A percentile compares a stretch with the other conserved stretches of the same genome.
Evolutionary conservation across 192 early-diverging fungal species (phyloP).

Genomic region (Coemansia sp.): DNA sequence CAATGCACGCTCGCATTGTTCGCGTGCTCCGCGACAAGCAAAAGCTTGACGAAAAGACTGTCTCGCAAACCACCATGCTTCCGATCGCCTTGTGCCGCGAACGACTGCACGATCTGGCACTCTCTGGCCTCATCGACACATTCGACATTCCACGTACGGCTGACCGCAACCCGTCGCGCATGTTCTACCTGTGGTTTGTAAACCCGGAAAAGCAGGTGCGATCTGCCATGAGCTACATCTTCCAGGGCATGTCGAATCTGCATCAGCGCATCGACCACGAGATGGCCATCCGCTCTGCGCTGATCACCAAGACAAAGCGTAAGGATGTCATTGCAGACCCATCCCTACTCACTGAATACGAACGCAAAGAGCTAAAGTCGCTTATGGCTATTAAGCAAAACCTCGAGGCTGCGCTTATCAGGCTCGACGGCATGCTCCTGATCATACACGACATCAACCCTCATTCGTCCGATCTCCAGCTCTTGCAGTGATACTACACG

Average conservation of each 20-base stretch:
- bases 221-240: conserved; percentile 52
- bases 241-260: conserved; percentile 59
- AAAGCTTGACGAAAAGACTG: conserved; percentile 71
- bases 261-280: conserved; percentile 57
- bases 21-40: conserved; percentile 68
- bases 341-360: conserved; percentile 50
- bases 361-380: conserved; percentile 49
- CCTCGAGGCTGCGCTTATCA: conserved; percentile 49
- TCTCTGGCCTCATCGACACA: conserved; percentile 50
- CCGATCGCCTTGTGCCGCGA: conserved; percentile 62
- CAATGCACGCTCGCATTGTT: conserved; percentile 59
- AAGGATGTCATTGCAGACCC: conserved; percentile 60
- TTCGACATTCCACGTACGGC: conserved; percentile 70
- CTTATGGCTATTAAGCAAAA: conserved; percentile 46
- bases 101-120: conserved; percentile 56
- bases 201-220: conserved; percentile 53
- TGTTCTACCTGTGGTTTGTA: conserved; percentile 69
- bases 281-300: conserved; percentile 38
- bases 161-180: conserved; percentile 72
- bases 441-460: conserved; percentile 40
- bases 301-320: conserved; percentile 64
- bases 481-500: conserved; percentile 7
- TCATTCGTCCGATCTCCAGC: conserved; percentile 5
- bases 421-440: conserved; percentile 45
- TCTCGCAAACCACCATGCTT: conserved; percentile 67